These are phyloP conservation scores for Leptographium galeiforme DNA, from an alignment of 2,329 filamentous ascomycete genomes.

Conservation along the genomic window DNA sequence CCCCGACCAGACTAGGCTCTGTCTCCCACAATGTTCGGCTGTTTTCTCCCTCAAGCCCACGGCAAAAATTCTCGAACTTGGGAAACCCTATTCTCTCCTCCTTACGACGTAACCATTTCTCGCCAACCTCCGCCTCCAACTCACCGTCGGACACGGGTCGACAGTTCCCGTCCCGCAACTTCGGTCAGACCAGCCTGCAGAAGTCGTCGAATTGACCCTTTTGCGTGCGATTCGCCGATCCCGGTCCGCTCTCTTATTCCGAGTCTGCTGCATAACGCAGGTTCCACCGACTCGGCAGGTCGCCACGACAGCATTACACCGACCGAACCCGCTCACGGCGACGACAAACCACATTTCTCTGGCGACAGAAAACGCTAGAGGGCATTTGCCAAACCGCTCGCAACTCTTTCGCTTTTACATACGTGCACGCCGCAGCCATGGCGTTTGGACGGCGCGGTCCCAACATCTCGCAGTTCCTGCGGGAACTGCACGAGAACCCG, in stretches of 20 bases:
- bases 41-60: background rate
- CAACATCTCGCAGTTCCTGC: conserved; percentile 83
- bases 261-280: background rate
- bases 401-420: background rate
- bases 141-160: background rate
- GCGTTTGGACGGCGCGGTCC: conserved; percentile 61
- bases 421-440: conserved; percentile 31
- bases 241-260: background rate
- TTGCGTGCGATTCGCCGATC: background rate
- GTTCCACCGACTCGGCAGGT: background rate
- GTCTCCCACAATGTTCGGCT: background rate
- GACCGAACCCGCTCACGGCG: background rate
- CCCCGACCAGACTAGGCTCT: background rate
- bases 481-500: conserved; percentile 66
- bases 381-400: background rate
- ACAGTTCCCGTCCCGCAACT: background rate
- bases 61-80: background rate
- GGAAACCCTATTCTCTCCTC: background rate
- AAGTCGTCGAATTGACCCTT: background rate
- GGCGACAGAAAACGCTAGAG: background rate
- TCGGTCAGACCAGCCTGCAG: background rate
- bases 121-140: background rate
- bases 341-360: background rate
- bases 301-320: background rate
- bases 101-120: background rate